A percentile compares a stretch with the other conserved stretches of the same genome.
These are phyloP conservation scores for Sugiyamaella grinbergsii DNA, from an alignment of 1,139 yeast species.

Conservation along the genomic window DNA sequence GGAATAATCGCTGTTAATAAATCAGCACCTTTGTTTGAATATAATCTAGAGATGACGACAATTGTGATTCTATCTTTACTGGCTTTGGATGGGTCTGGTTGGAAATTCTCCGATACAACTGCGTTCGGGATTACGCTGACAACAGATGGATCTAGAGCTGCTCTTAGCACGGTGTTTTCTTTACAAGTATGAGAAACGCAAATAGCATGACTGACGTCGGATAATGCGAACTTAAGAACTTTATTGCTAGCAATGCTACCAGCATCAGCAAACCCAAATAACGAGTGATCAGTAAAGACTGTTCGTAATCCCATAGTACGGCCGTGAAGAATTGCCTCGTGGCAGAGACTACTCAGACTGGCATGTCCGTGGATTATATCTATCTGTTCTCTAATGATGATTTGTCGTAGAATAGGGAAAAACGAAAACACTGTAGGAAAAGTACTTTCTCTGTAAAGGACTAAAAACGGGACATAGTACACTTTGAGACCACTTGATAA, in stretches of 20 bases:
- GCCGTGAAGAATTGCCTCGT: slow-evolving; percentile 88
- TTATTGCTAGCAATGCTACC: slow-evolving; percentile 86
- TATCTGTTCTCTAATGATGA: slow-evolving; percentile 79
- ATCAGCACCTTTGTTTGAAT: slow-evolving; percentile 97
- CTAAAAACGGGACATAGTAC: slow-evolving; percentile 82
- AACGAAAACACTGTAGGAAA: slow-evolving; percentile 88
- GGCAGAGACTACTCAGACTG: slow-evolving; percentile 80
- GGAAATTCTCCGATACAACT: slow-evolving; percentile 78
- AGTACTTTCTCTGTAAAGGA: slow-evolving; percentile 77
- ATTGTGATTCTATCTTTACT: slow-evolving; percentile 58
- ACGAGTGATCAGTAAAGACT: slow-evolving; percentile 92
- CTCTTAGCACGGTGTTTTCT: slow-evolving; percentile 90
- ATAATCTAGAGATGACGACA: slow-evolving; percentile 86
- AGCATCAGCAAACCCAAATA: slow-evolving; percentile 90
- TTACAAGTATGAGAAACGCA: slow-evolving; percentile 97
- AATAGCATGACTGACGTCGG: slow-evolving; percentile 88
- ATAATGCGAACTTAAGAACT: slow-evolving; percentile 74
- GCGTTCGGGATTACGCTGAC: slow-evolving; percentile 97
- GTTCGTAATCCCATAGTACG: slow-evolving; percentile 91
- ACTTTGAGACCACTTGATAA: slow-evolving; percentile 90
- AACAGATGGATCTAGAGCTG: slow-evolving; percentile 71
- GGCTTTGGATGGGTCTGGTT: slow-evolving; percentile 52
- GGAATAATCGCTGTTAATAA: slow-evolving; percentile 85
- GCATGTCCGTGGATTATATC: slow-evolving; percentile 97
- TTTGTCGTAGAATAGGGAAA: slow-evolving; percentile 82